phyloP scores from a whole-genome alignment of 2,329 filamentous ascomycete species.

The Orbilia javanica region DNA sequence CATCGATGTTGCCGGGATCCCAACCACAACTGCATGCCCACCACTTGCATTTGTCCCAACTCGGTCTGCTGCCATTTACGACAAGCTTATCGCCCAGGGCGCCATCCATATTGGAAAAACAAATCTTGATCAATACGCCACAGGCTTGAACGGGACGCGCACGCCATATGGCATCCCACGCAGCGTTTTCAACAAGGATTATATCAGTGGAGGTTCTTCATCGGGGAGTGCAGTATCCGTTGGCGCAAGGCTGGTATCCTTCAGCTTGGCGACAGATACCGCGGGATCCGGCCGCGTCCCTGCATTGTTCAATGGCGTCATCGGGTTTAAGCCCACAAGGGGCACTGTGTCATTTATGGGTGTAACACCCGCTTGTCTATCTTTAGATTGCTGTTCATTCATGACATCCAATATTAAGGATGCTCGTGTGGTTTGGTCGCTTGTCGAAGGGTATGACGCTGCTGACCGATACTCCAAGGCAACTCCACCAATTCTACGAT shows the following conservation, averaged over 20 bases:
- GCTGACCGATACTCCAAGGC: constrained; percentile 70
- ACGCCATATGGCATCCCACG: constrained; percentile 72
- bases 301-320: constrained; percentile 70
- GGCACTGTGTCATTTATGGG: constrained; percentile 69
- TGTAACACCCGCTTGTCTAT: constrained; percentile 71
- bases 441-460: constrained; percentile 68
- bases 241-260: constrained; percentile 69
- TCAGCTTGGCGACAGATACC: constrained; percentile 72
- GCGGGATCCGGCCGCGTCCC: constrained; percentile 71
- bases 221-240: constrained; percentile 72
- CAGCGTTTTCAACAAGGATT: constrained; percentile 69
- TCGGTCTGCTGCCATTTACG: constrained; percentile 65
- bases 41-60: constrained; percentile 66
- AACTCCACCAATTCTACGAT: constrained; percentile 62
- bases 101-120: constrained; percentile 67
- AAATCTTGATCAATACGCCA: constrained; percentile 74
- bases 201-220: constrained; percentile 72
- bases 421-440: constrained; percentile 68
- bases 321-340: constrained; percentile 70
- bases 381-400: constrained; percentile 72
- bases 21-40: constrained; percentile 70
- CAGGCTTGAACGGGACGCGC: constrained; percentile 72
- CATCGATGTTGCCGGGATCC: constrained; percentile 69
- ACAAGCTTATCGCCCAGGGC: constrained; percentile 65
- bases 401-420: constrained; percentile 69